phyloP scores from a whole-genome alignment of 257 asterid species.

The Henckelia pumila region DNA sequence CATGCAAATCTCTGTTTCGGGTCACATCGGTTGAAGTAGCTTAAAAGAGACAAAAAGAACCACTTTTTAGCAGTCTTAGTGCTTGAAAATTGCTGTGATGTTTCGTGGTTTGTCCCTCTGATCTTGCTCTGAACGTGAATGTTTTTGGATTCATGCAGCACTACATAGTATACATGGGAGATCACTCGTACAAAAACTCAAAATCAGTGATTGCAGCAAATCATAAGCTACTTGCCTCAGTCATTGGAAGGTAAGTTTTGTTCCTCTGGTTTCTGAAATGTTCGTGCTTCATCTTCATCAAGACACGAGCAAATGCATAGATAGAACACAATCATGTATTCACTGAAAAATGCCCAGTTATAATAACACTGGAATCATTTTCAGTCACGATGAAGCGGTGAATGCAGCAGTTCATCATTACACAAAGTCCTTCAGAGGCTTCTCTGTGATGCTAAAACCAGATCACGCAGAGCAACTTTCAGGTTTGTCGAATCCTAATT shows the following conservation, averaged over 20 bases:
- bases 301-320: background rate
- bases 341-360: background rate
- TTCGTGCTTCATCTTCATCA: constrained; percentile 7
- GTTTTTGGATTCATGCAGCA: constrained; percentile 40
- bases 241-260: constrained; percentile 52
- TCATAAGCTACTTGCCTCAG: no score
- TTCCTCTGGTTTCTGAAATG: background rate
- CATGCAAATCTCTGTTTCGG: no score
- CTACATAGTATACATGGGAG: constrained; percentile 65
- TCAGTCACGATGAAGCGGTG: constrained; percentile 41
- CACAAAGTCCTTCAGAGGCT: constrained; percentile 50
- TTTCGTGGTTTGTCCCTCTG: no score
- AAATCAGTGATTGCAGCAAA: constrained; percentile 46
- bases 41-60: no score
- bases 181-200: constrained; percentile 39
- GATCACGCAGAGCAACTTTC: constrained; percentile 49
- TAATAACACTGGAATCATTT: background rate
- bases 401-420: constrained; percentile 45
- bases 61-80: no score
- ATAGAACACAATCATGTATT: constrained; percentile 7
- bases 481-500: constrained; percentile 30
- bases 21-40: no score
- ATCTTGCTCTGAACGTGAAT: constrained; percentile 1
- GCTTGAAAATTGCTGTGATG: no score
- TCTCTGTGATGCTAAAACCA: constrained; percentile 62